Evolutionary conservation across 2,329 filamentous ascomycete genomes (phyloP).

Genomic region (Fragosphaeria purpurea): DNA sequence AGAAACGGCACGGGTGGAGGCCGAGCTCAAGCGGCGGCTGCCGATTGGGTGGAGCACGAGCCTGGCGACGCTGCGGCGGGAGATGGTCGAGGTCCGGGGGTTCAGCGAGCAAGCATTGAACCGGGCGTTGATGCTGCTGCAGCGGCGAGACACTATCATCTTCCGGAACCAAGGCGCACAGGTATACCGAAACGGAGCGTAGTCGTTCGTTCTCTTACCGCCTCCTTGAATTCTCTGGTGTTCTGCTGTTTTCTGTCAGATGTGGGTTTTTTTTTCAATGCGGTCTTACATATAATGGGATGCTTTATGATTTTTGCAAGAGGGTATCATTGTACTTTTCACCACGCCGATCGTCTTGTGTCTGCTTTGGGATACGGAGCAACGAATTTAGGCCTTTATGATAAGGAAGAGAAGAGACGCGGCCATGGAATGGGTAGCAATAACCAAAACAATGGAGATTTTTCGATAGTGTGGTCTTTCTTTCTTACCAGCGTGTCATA

Average conservation of each 20-base stretch:
- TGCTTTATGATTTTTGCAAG: too few relatives aligned
- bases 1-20: slow-evolving; percentile 76
- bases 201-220: not conserved
- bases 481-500: too few relatives aligned
- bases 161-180: slow-evolving; percentile 67
- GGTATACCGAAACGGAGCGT: slow-evolving; percentile 65
- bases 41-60: slow-evolving; percentile 96
- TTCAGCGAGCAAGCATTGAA: slow-evolving; percentile 83
- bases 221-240: not conserved
- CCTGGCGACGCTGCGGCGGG: slow-evolving; percentile 70
- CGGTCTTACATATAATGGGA: not conserved
- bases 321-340: too few relatives aligned
- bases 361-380: too few relatives aligned
- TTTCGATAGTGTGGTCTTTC: too few relatives aligned
- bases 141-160: slow-evolving; percentile 77
- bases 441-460: too few relatives aligned
- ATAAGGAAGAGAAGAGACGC: too few relatives aligned
- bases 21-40: slow-evolving; percentile 75
- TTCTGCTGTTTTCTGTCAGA: not conserved
- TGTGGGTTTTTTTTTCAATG: not conserved
- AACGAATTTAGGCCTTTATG: too few relatives aligned
- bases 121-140: slow-evolving; percentile 73
- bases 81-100: slow-evolving; percentile 86
- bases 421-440: too few relatives aligned
- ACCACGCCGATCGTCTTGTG: too few relatives aligned